These are phyloP conservation scores for Magnolia kwangsiensis DNA, from an alignment of 164 flowering plant species.

Conservation along the genomic window DNA sequence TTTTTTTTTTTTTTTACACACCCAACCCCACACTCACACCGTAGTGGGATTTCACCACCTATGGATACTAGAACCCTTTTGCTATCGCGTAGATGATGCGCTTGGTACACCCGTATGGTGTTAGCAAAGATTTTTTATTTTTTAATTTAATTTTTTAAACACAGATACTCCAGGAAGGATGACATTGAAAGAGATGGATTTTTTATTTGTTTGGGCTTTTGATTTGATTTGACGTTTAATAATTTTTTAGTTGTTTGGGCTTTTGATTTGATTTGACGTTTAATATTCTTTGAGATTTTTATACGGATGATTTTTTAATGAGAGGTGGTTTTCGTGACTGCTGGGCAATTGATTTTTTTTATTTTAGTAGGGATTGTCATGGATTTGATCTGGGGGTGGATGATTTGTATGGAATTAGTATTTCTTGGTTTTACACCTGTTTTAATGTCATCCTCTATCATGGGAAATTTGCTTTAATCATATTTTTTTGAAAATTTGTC, in stretches of 20 bases:
- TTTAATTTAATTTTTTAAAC: no score
- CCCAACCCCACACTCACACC: no score
- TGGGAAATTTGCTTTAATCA: background rate
- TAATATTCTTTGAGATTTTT: background rate
- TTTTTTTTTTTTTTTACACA: no score
- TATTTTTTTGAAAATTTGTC: background rate
- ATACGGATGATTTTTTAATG: background rate
- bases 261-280: background rate
- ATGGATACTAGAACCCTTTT: no score
- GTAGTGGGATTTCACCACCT: no score
- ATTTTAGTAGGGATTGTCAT: background rate
- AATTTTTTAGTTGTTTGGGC: background rate
- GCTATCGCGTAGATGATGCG: no score
- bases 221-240: background rate
- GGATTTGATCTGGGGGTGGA: background rate
- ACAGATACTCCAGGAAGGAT: no score
- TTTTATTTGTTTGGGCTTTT: background rate
- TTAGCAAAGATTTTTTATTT: no score
- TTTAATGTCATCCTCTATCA: background rate
- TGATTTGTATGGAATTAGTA: background rate
- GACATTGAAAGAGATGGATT: background rate
- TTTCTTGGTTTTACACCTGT: background rate
- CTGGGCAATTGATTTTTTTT: background rate
- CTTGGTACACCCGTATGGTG: no score
- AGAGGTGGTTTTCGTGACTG: background rate